Percentiles rank a stretch among this genome's conserved stretches.
These are phyloP conservation scores for Pythium insidiosum DNA, from an alignment of 352 stramenopile species.

Conservation along the genomic window DNA sequence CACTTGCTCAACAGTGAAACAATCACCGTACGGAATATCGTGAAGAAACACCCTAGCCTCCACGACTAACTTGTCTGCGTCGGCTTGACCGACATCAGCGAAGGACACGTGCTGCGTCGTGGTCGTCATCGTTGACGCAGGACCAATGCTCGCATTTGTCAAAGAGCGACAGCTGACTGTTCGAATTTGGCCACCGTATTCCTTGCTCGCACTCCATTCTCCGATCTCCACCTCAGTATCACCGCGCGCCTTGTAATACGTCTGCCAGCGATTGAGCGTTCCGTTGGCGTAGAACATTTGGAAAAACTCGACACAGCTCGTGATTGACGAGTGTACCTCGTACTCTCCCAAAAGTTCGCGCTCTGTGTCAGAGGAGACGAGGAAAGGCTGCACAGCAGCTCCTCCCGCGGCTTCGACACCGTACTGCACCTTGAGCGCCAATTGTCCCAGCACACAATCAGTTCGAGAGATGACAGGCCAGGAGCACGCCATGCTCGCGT, in stretches of 20 bases:
- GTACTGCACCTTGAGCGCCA: constrained; percentile 65
- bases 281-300: constrained; percentile 58
- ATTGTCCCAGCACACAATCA: constrained; percentile 59
- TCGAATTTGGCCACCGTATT: constrained; percentile 63
- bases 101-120: constrained; percentile 66
- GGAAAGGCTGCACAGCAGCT: constrained; percentile 39
- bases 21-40: constrained; percentile 84
- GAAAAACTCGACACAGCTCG: constrained; percentile 48
- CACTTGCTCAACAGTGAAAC: constrained; percentile 74
- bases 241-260: constrained; percentile 63
- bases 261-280: constrained; percentile 30
- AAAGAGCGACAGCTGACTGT: constrained; percentile 57
- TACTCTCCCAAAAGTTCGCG: constrained; percentile 68
- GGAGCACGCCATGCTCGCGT: constrained; percentile 40
- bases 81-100: constrained; percentile 19
- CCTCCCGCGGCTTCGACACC: constrained; percentile 40
- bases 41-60: constrained; percentile 61
- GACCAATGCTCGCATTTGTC: constrained; percentile 80
- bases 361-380: constrained; percentile 57
- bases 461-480: constrained; percentile 67
- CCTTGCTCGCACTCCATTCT: constrained; percentile 50
- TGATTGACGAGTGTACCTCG: constrained; percentile 42
- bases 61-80: constrained; percentile 45
- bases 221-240: constrained; percentile 67
- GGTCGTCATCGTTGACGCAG: constrained; percentile 76